phyloP scores from a whole-genome alignment of 2,329 filamentous ascomycete species.

The Cryphonectria carpinicola region DNA sequence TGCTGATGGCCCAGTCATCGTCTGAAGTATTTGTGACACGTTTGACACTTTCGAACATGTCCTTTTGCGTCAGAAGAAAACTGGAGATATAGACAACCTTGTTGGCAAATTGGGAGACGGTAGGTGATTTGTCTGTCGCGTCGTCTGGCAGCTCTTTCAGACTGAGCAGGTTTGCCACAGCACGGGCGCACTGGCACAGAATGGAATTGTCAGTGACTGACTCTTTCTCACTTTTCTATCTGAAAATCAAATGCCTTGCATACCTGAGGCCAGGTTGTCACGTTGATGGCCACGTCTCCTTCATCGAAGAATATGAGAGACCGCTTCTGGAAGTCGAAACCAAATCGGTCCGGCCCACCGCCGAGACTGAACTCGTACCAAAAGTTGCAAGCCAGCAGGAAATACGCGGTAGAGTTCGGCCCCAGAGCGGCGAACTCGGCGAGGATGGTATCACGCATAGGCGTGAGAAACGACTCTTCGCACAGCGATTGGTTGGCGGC shows the following conservation, averaged over 20 bases:
- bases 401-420: conserved; percentile 34
- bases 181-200: conserved; percentile 36
- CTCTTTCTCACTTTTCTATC: neutral
- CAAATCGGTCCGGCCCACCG: conserved; percentile 31
- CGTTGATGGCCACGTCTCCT: conserved; percentile 59
- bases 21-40: conserved; percentile 60
- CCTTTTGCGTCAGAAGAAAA: conserved; percentile 63
- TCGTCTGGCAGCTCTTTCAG: conserved; percentile 40
- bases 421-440: conserved; percentile 42
- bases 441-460: conserved; percentile 24
- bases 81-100: conserved; percentile 55
- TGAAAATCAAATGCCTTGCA: neutral
- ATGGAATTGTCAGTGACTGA: neutral
- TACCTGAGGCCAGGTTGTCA: conserved; percentile 60
- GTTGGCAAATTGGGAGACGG: conserved; percentile 41
- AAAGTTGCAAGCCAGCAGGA: conserved; percentile 47
- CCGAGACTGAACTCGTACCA: conserved; percentile 58
- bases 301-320: conserved; percentile 51
- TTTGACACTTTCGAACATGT: conserved; percentile 66
- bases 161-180: conserved; percentile 48
- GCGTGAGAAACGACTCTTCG: conserved; percentile 17
- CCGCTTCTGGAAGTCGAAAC: conserved; percentile 34
- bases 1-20: conserved; percentile 61
- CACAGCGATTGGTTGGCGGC: conserved; percentile 17
- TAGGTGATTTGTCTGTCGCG: conserved; percentile 15